Evolutionary conservation across 2,329 filamentous ascomycete species (phyloP).

Genomic region (Xylariaceae sp.): DNA sequence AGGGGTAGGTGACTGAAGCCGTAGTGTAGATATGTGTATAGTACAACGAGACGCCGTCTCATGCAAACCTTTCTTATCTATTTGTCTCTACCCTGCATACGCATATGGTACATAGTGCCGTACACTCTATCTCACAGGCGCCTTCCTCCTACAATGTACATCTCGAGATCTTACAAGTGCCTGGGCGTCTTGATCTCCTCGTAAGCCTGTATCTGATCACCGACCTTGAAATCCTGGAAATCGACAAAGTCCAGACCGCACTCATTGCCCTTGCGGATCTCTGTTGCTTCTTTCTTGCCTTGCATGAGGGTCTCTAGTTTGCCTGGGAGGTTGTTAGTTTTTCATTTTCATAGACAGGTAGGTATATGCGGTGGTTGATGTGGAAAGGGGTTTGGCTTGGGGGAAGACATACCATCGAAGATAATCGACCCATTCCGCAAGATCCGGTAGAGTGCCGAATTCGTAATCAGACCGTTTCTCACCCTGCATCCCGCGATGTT

Average conservation of each 20-base stretch:
- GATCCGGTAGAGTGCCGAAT: slow-evolving; percentile 64
- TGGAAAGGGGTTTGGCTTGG: background rate
- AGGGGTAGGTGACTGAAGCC: no score
- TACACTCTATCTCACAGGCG: background rate
- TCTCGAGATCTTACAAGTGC: slow-evolving; percentile 36
- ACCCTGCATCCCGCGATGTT: slow-evolving; percentile 86
- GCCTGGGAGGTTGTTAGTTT: slow-evolving; percentile 48
- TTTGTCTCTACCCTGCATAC: no score
- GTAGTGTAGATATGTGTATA: no score
- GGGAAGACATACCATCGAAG: slow-evolving; percentile 67
- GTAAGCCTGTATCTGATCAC: slow-evolving; percentile 85
- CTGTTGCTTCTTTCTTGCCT: slow-evolving; percentile 82
- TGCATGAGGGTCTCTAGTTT: slow-evolving; percentile 79
- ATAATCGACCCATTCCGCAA: slow-evolving; percentile 66
- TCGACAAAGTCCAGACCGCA: slow-evolving; percentile 83
- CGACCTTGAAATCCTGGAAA: slow-evolving; percentile 73
- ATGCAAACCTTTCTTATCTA: no score
- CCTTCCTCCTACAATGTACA: background rate
- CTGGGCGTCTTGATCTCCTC: slow-evolving; percentile 75
- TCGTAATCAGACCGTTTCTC: slow-evolving; percentile 70
- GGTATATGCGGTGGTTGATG: background rate
- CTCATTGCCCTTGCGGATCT: slow-evolving; percentile 90
- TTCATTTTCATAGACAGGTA: background rate
- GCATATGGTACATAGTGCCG: background rate
- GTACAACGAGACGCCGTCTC: no score